A percentile compares a stretch with the other conserved stretches of the same genome.
phyloP scores from a whole-genome alignment of 2,329 filamentous ascomycete species.

The Botrytis cinerea region DNA sequence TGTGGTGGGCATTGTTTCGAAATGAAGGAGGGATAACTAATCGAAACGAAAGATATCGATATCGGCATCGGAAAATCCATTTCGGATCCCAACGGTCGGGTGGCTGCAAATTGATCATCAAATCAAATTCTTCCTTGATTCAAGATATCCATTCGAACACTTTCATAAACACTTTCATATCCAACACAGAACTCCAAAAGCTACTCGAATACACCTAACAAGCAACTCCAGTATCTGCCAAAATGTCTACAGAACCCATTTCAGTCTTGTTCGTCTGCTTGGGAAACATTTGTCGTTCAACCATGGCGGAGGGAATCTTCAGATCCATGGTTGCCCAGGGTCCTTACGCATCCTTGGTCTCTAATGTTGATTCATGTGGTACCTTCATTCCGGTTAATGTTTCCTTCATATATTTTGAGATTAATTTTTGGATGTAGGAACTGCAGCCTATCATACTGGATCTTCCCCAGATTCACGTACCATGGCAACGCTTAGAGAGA shows the following conservation, averaged over 20 bases:
- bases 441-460: slow-evolving; percentile 79
- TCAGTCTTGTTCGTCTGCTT: slow-evolving; percentile 94
- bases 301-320: slow-evolving; percentile 97
- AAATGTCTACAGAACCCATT: slow-evolving; percentile 43
- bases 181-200: background rate
- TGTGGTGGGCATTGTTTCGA: background rate
- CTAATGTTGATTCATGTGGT: slow-evolving; percentile 80
- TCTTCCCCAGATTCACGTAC: slow-evolving; percentile 80
- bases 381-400: slow-evolving; percentile 44
- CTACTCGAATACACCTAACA: background rate
- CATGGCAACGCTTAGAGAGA: slow-evolving; percentile 70
- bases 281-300: slow-evolving; percentile 91
- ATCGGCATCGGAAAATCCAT: slow-evolving; percentile 7
- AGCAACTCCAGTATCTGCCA: background rate
- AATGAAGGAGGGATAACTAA: background rate
- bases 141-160: background rate
- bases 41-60: background rate
- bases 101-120: slow-evolving; percentile 6
- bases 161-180: background rate
- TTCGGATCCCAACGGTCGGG: background rate
- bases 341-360: slow-evolving; percentile 61
- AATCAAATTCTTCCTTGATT: slow-evolving; percentile 9
- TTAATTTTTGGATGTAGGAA: slow-evolving; percentile 9
- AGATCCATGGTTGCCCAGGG: slow-evolving; percentile 65
- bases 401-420: background rate